Base-by-base conservation (phyloP, 1,284 basidiomycete species). In the Tetrapyrgos nigripes region DNA sequence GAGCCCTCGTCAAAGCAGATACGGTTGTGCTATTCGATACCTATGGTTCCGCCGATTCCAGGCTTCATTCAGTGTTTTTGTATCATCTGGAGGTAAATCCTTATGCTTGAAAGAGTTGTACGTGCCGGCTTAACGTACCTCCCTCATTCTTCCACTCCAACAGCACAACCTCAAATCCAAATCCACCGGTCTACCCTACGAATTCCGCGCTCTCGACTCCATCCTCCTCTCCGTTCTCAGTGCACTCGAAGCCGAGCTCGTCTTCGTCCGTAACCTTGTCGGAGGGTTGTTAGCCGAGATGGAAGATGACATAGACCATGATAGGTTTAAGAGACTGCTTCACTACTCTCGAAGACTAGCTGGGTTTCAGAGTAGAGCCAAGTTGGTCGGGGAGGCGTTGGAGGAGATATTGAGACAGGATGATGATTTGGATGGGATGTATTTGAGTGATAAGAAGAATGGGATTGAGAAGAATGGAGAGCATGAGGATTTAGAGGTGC, bases 1-100 rank as follows among this genome's bases (percentile, higher is more conserved):
- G 96, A 53, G 96, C 95, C 1, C 85, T 98, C 48, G 90, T 99
- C 72, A 98, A 98, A 76, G 89, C 93, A 4, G 94, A 98, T 71
- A 83, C 91, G 37, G 94, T 98, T 43, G 82, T 98, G 45, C 83
- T 99, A 24, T 98, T 99, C 71, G 96, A 98, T 70, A 89, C 91
- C 1, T 93, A 89, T 68, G 94, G 93, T 4, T 92, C 89, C 24
- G 85, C 88, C 19, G 94, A 96, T 72, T 93, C 91, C 8, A 83
- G 90, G 59, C 82, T 96, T 1, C 93, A 95, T 69, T 91, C 91
- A 33, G 88, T 91, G 4, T 96, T 97, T 72, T 79, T 96, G 57
- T 94, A 93, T 71, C 93, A 96, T 70, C 80, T 97, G 26, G 93
- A 96, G 79, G 91, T 92, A 66, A 72, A 81, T 11, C 63, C 56